Conservation (phyloP, 2,329 filamentous ascomycete genomes). For the Laburnicola sp. region DNA sequence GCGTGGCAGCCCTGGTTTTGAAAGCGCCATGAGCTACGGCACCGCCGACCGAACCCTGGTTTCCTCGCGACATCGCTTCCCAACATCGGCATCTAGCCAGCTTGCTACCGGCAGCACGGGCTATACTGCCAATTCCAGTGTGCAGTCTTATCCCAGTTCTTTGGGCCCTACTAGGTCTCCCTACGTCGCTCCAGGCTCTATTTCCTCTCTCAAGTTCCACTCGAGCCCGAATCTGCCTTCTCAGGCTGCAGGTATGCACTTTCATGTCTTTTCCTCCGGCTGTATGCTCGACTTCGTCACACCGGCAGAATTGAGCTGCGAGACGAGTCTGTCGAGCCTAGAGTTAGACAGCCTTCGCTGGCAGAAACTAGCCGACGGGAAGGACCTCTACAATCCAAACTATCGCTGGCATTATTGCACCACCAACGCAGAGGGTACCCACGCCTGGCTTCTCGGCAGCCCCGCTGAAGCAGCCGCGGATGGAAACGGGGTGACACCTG, state of each 20-base stretch:
- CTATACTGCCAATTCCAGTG: conserved; percentile 75
- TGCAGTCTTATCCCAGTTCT: conserved; percentile 57
- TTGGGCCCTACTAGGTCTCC: conserved; percentile 51
- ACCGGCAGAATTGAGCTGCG: conserved; percentile 83
- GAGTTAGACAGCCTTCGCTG: conserved; percentile 86
- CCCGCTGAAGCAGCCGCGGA: conserved; percentile 70
- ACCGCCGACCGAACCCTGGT: conserved; percentile 49
- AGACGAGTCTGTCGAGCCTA: conserved; percentile 87
- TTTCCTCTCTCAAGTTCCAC: conserved; percentile 87
- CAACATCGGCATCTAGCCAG: conserved; percentile 33
- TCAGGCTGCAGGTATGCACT: conserved; percentile 89
- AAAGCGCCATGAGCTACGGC: conserved; percentile 66
- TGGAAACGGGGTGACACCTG: conserved; percentile 70
- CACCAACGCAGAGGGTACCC: conserved; percentile 91
- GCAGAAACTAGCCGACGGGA: conserved; percentile 92
- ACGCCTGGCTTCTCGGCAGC: conserved; percentile 95
- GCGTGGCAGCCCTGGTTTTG: conserved; percentile 84
- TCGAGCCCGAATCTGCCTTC: conserved; percentile 84
- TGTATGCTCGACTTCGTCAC: conserved; percentile 93
- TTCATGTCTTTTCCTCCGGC: conserved; percentile 91
- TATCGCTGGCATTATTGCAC: conserved; percentile 99
- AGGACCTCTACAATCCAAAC: conserved; percentile 87
- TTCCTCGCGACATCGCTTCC: conserved; percentile 38
- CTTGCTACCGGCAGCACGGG: conserved; percentile 47
- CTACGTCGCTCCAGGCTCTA: conserved; percentile 77